Evolutionary conservation across 176 grass and related monocot species (phyloP), one percentile per base, ranked within the genome.

Genomic region (Metroxylon sagu): DNA sequence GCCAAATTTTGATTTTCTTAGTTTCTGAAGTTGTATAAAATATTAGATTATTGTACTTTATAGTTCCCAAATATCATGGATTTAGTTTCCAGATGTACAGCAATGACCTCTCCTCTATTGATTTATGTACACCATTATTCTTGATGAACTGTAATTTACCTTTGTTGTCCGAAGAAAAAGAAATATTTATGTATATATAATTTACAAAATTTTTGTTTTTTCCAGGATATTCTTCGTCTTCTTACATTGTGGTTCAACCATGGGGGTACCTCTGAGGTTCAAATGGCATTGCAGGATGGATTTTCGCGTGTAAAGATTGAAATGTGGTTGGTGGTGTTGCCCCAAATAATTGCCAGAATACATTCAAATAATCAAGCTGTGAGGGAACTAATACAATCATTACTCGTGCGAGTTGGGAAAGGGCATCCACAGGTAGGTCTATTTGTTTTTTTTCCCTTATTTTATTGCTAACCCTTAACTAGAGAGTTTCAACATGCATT

Each of bases 331-430:
- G 92, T 90, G 72, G 92, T 97, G 67, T 61, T 97, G 23, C 92
- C 92, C 12, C 92, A 97, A 79, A 97, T 97, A 82, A 97, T 97
- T 66, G 92, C 92, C 64, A 91, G 92, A 65, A 97, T 97, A 75
- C 92, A 97, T 81, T 97, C 87, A 56, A 97, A 97, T 67, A 97
- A 83, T 63, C 82, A 30, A 72, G 62, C 73, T 67, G 92, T 97
- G 64, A 90, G 86, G 84, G 92, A 91, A 85, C 67, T 97, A 73
- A 97, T 97, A 82, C 87, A 97, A 52, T 71, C 81, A 30, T 88
- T 97, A 78, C 75, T 97, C 50, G 92, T 97, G 73, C 81, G 52
- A 71, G 91, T 97, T 67, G 92, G 92, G 69, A 88, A 80, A 53
- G 84, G 76, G 54, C 92, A 97, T 77, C 87, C 92, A 56, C 92